Evolutionary conservation across 1,139 yeast species (phyloP).

Genomic region (Geotrichum fermentans): DNA sequence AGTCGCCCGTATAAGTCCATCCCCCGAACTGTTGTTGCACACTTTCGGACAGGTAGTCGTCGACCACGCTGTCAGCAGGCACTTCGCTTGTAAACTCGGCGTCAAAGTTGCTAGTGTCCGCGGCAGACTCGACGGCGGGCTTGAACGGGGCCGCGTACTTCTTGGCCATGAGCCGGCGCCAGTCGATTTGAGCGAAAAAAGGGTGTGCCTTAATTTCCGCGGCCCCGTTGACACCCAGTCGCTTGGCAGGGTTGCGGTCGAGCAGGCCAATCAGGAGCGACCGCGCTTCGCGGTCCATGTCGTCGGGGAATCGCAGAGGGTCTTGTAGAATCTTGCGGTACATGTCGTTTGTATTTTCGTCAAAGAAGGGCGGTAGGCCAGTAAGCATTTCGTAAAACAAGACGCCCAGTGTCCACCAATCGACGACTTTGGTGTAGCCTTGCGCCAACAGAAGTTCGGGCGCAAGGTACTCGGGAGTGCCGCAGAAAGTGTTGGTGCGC

Average conservation of each 20-base stretch:
- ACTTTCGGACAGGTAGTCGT: conserved; percentile 69
- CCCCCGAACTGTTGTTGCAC: conserved; percentile 98
- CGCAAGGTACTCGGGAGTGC: conserved; percentile 94
- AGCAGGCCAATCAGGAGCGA: conserved; percentile 71
- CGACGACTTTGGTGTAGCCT: conserved; percentile 93
- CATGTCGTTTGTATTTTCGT: conserved; percentile 91
- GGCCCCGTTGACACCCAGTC: conserved; percentile 80
- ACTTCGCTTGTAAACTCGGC: conserved; percentile 87
- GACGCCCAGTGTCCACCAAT: conserved; percentile 98
- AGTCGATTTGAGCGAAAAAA: conserved; percentile 86
- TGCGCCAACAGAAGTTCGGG: conserved; percentile 89
- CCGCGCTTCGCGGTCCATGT: conserved; percentile 84
- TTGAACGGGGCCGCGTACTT: conserved; percentile 94
- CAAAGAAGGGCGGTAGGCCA: conserved; percentile 94
- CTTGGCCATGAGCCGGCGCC: conserved; percentile 79
- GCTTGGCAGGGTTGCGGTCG: conserved; percentile 76
- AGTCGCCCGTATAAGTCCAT: conserved; percentile 78
- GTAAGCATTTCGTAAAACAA: conserved; percentile 92
- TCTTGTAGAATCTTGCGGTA: conserved; percentile 87
- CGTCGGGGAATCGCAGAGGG: conserved; percentile 82
- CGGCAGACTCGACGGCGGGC: conserved; percentile 80
- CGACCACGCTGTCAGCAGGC: conserved; percentile 94
- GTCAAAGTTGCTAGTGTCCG: conserved; percentile 91
- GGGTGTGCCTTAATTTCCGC: conserved; percentile 78
- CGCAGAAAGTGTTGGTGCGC: conserved; percentile 91